A percentile compares a stretch with the other conserved stretches of the same genome.
Evolutionary conservation across 1,284 basidiomycete species (phyloP).

Genomic region (Apiotrichum gamsii): DNA sequence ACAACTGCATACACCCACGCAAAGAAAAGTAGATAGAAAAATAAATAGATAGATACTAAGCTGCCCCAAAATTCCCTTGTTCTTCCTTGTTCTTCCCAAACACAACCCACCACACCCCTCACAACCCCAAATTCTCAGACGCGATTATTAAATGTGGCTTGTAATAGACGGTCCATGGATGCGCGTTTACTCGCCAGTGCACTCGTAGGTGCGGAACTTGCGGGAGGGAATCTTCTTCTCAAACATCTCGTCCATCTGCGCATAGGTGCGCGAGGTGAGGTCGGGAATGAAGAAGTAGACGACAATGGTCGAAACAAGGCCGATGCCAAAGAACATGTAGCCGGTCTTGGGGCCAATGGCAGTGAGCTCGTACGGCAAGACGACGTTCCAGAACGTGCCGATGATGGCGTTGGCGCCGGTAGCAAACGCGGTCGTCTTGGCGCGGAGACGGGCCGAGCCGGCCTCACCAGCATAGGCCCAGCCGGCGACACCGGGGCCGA

Average conservation of each 20-base stretch:
- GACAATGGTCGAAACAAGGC: constrained; percentile 13
- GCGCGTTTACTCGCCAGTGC: constrained; percentile 14
- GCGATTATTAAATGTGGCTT: too few species aligned
- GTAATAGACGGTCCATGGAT: too few species aligned
- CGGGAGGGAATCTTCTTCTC: not conserved
- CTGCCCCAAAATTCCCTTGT: too few species aligned
- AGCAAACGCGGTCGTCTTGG: not conserved
- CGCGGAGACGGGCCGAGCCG: constrained; percentile 10
- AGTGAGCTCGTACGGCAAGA: not conserved
- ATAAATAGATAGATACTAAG: too few species aligned
- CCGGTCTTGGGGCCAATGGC: constrained; percentile 3
- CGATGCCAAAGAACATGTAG: constrained; percentile 8
- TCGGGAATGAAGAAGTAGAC: constrained; percentile 19
- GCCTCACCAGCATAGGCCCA: constrained; percentile 22
- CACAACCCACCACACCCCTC: too few species aligned
- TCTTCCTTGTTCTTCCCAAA: too few species aligned
- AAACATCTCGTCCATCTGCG: constrained; percentile 19
- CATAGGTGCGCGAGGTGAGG: constrained; percentile 15
- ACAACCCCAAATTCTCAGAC: too few species aligned
- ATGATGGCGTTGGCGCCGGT: not conserved
- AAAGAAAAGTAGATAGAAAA: too few species aligned
- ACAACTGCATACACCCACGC: too few species aligned
- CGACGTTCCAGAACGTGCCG: not conserved
- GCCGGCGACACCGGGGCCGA: constrained; percentile 17
- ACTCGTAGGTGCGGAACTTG: not conserved